Evolutionary conservation across 495 filamentous ascomycete species (phyloP).

Genomic region (Melanomma pulvis-pyrius): DNA sequence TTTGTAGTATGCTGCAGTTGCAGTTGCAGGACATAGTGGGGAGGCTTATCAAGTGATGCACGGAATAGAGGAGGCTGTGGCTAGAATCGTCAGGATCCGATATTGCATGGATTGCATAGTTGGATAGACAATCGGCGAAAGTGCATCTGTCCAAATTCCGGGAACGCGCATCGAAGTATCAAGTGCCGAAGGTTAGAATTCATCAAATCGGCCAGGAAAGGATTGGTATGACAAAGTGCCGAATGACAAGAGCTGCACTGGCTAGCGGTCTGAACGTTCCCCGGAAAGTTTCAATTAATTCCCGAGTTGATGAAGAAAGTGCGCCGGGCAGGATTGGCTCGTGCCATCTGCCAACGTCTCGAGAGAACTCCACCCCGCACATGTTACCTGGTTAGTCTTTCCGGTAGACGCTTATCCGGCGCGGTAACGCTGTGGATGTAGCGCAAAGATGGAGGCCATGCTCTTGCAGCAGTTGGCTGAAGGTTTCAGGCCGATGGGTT

Average conservation of each 20-base stretch:
- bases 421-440: conserved; percentile 30
- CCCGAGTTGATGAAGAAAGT: conserved; percentile 11
- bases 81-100: not conserved
- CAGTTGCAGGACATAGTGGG: not conserved
- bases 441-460: conserved; percentile 23
- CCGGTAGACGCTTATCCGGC: conserved; percentile 35
- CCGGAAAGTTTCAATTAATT: conserved; percentile 31
- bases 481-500: conserved; percentile 34
- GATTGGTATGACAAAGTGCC: conserved; percentile 13
- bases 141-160: conserved; percentile 8
- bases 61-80: not conserved
- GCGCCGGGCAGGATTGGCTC: conserved; percentile 7
- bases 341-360: conserved; percentile 8
- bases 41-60: not conserved
- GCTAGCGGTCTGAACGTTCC: conserved; percentile 19
- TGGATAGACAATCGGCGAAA: not conserved
- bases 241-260: conserved; percentile 8
- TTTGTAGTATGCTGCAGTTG: not conserved
- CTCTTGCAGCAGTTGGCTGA: conserved; percentile 29
- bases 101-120: not conserved
- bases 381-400: conserved; percentile 25
- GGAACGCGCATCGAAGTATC: conserved; percentile 5
- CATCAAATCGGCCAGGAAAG: not conserved
- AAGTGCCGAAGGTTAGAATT: conserved; percentile 25
- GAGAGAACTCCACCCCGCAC: conserved; percentile 8